Evolutionary conservation across 73 alveolate species (phyloP), one percentile per base, ranked within the genome.

Genomic region (Effrenium voratum): DNA sequence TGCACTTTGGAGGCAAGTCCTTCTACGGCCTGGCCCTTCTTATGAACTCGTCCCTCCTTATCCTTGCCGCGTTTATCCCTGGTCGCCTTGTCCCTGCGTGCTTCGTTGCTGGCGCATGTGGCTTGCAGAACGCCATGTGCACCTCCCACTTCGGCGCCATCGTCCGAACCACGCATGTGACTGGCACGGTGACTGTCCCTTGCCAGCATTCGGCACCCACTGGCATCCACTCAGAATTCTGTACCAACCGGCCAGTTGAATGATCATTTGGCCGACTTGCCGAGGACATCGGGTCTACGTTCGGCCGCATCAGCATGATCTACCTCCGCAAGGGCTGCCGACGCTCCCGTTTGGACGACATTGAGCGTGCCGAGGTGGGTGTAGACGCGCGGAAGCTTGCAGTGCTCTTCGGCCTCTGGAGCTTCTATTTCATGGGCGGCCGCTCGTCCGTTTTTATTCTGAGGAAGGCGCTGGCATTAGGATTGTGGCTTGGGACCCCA

Each of bases 301-400:
- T 90, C 45, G 97, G 97, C 40, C 97, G 97, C n/a, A 90, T 90
- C 97, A 90, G 97, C 97, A 90, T 90, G 97, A 68, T 90, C 87
- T 90, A 90, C 55, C 76, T 90, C 24, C 55, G 97, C 68, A 60
- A 87, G 84, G 95, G 95, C 80, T 32, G 81, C 60, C 70, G 49
- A 3, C 40, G 72, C 38, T 44, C 83, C 36, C 38, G 38, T 22
- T 41, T 90, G 77, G 34, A 90, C 57, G 97, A 66, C 34, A 59
- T 90, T 41, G 97, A 90, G 30, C 97, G 86, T 13, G 97, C 97
- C 3, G 97, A 90, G 44, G 83, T 90, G 47, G 87, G 77, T 16
- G 97, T 90, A 73, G 97, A 90, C 40, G 75, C 88, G n/a, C 47
- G 97, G 32, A 90, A 90, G 88, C 43, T 90, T 75, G 87, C 77